Conservation (phyloP, 1,139 yeast species). For the Spathaspora sp. region DNA sequence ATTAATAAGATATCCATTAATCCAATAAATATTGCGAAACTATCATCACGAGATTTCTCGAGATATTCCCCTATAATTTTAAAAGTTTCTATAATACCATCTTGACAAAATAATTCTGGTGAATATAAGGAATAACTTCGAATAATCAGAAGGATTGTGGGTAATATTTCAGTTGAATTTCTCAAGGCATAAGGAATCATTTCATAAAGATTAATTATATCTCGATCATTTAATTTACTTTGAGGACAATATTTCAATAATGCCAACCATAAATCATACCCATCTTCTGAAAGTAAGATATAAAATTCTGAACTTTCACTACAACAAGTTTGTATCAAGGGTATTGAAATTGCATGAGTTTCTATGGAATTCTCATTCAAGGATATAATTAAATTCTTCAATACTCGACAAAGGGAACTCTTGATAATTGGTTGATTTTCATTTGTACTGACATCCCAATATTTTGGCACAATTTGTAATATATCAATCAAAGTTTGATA, state of each 20-base stretch:
- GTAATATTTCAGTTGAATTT: constrained; percentile 75
- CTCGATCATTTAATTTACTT: constrained; percentile 19
- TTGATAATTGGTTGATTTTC: constrained; percentile 67
- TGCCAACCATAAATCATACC: constrained; percentile 79
- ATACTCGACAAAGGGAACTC: constrained; percentile 67
- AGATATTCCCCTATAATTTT: constrained; percentile 56
- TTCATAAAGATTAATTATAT: constrained; percentile 46
- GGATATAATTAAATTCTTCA: constrained; percentile 65
- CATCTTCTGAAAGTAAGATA: constrained; percentile 78
- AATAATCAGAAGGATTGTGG: constrained; percentile 62
- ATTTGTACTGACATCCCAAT: constrained; percentile 67
- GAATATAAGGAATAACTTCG: constrained; percentile 69
- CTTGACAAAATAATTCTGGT: constrained; percentile 44
- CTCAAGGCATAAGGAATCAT: constrained; percentile 50
- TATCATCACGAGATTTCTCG: constrained; percentile 67
- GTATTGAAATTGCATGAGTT: constrained; percentile 65
- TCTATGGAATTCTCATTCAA: constrained; percentile 58
- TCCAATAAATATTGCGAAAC: constrained; percentile 56
- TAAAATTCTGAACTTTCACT: constrained; percentile 56
- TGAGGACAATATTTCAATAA: constrained; percentile 58
- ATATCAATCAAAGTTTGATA: constrained; percentile 52
- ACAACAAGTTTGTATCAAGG: constrained; percentile 68
- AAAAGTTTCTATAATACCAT: constrained; percentile 42
- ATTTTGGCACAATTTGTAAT: constrained; percentile 60
- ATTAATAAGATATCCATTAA: constrained; percentile 57